Percentiles rank a stretch among this genome's conserved stretches.
Evolutionary conservation across 108 stramenopile species (phyloP).

Genomic region (Skeletonema potamos): DNA sequence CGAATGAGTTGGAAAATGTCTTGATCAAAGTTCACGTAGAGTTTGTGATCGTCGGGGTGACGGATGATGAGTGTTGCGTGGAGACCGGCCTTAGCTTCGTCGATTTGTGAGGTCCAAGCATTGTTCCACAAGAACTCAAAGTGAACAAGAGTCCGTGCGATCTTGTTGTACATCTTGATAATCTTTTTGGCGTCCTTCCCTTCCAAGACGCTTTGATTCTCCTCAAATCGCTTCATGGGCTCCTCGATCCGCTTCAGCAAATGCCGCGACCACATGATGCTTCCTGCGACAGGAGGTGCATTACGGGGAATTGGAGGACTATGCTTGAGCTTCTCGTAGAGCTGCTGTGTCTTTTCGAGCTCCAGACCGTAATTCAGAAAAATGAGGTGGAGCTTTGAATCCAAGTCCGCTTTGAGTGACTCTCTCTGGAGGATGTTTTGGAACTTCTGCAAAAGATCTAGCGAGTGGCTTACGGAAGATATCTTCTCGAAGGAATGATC

Average conservation of each 20-base stretch:
- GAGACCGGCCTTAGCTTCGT: constrained; percentile 89
- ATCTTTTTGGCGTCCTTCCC: constrained; percentile 87
- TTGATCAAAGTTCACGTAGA: constrained; percentile 92
- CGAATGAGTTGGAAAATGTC: constrained; percentile 91
- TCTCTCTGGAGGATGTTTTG: constrained; percentile 87
- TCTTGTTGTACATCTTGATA: constrained; percentile 93
- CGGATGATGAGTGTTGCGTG: constrained; percentile 93
- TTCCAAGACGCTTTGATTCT: constrained; percentile 70
- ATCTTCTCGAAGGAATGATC: constrained; percentile 89
- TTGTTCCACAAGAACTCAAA: constrained; percentile 94
- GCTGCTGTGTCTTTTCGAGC: constrained; percentile 90
- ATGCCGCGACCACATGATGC: constrained; percentile 89
- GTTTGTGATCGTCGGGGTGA: constrained; percentile 85
- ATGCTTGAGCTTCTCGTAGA: constrained; percentile 90
- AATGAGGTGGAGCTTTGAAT: constrained; percentile 87
- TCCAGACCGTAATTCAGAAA: constrained; percentile 92
- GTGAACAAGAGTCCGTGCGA: constrained; percentile 86
- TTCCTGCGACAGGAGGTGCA: constrained; percentile 88
- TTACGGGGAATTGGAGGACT: constrained; percentile 89
- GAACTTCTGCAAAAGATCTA: constrained; percentile 83
- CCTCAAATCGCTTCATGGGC: constrained; percentile 92
- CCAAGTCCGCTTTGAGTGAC: constrained; percentile 80
- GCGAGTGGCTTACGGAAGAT: constrained; percentile 81
- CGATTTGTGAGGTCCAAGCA: constrained; percentile 89
- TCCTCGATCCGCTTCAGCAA: constrained; percentile 90